Evolutionary conservation across 2,329 filamentous ascomycete species (phyloP).

Genomic region (Fusarium concolor): DNA sequence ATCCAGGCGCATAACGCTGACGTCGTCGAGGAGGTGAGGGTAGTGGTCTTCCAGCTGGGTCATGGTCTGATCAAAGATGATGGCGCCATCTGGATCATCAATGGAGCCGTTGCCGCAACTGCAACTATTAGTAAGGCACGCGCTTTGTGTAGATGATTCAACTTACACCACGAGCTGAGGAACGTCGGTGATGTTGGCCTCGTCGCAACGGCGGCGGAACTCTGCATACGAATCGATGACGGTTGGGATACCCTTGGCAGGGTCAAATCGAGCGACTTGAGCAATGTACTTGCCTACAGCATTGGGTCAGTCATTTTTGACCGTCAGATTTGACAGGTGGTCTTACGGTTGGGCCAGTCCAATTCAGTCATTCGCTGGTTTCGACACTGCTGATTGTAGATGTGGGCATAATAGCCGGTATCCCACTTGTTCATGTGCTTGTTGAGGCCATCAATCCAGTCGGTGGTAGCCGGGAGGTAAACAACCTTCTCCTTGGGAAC

Average conservation of each 20-base stretch:
- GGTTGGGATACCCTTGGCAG: conserved; percentile 83
- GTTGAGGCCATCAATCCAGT: conserved; percentile 87
- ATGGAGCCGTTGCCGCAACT: conserved; percentile 80
- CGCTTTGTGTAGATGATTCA: too few relatives aligned
- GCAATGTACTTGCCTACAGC: conserved; percentile 74
- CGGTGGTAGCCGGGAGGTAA: conserved; percentile 83
- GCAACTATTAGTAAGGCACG: conserved; percentile 4
- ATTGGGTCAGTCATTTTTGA: conserved; percentile 31
- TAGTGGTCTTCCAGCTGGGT: conserved; percentile 73
- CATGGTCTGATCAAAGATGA: conserved; percentile 79
- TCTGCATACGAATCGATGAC: conserved; percentile 81
- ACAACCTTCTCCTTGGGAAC: conserved; percentile 75
- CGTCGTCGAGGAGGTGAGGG: conserved; percentile 69
- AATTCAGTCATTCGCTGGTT: conserved; percentile 66
- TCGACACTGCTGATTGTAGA: conserved; percentile 74
- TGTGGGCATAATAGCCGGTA: conserved; percentile 76
- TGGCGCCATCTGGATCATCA: conserved; percentile 80
- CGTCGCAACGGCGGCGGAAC: conserved; percentile 72
- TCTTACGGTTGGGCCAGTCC: conserved; percentile 63
- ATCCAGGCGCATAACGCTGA: conserved; percentile 80
- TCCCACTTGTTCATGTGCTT: conserved; percentile 79
- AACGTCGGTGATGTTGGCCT: conserved; percentile 61
- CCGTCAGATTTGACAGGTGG: not conserved
- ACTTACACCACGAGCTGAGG: conserved; percentile 77
- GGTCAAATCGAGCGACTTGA: conserved; percentile 85